Base-by-base conservation (phyloP, 805 yeast genomes). In the Saccharomycopsis vini region DNA sequence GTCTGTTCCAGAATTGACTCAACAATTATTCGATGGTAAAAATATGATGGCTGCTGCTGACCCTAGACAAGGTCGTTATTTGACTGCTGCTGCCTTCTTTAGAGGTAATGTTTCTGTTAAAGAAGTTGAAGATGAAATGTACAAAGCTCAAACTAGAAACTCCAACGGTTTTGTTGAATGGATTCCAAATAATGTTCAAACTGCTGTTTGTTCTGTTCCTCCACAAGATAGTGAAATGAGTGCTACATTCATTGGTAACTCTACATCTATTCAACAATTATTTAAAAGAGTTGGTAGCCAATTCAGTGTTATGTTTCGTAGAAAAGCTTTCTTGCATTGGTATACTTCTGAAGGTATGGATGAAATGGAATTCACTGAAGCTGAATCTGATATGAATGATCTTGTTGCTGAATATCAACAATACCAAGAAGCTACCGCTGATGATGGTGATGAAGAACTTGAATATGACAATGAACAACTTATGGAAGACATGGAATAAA, bases 31-130 rank as follows among this genome's bases (percentile, higher is more conserved):
- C 60, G 95, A 87, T 62, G 74, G 95, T 44, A 81, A 77, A 62
- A 88, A 86, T 66, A 84, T 88, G 92, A 88, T 88, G 96, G 95
- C 95, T 32, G 95, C 94, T 39, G 76, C 90, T 18, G 89, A 88
- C 64, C 95, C 95, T 54, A 73, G 81, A 67, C 79, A 80, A 61
- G 96, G 96, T 54, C 77, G 94, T 62, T 88, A 88, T 66, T 71
- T 88, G 62, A 85, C 96, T 7, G 95, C 86, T 46, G 95, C 95
- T 30, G 89, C 95, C 15, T 84, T 88, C 70, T 88, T 86, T 71
- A 78, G 96, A 65, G 96, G 96, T 67, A 82, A 85, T 56, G 95
- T 84, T 40, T 82, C 94, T 16, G 84, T 84, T 45, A 86, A 85
- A 66, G 96, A 88, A 68, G 95, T 88, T 50, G 96, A 88, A 64